Evolutionary conservation across 129 eudicot genomes (phyloP).

Genomic region (Rutidosis leptorrhynchoides): DNA sequence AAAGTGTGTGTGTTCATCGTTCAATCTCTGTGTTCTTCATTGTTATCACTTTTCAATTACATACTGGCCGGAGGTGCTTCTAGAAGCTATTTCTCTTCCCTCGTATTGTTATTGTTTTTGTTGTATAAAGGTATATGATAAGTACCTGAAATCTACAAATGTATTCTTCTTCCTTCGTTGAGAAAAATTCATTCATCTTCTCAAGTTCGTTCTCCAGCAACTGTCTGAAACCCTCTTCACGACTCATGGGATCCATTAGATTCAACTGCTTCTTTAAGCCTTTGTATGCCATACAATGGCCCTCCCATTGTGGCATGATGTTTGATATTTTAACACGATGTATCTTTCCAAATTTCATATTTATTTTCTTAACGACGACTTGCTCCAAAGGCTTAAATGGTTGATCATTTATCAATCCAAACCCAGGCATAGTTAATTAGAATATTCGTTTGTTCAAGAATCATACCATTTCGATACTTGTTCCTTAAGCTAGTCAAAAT

Average conservation of each 20-base stretch:
- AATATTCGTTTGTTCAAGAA: constrained; percentile 24
- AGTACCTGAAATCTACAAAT: constrained; percentile 30
- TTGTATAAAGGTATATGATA: too few species aligned
- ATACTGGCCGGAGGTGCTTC: too few species aligned
- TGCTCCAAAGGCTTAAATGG: constrained; percentile 15
- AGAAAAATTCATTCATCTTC: constrained; percentile 32
- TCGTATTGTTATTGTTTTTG: too few species aligned
- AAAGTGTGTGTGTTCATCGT: too few species aligned
- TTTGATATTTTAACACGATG: constrained; percentile 32
- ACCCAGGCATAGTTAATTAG: constrained; percentile 10
- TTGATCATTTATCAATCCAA: background rate
- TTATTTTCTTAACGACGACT: background rate
- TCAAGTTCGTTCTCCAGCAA: constrained; percentile 36
- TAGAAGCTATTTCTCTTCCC: too few species aligned
- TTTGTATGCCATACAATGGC: constrained; percentile 36
- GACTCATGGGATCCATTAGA: constrained; percentile 21
- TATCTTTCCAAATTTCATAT: constrained; percentile 42
- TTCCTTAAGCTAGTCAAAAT: constrained; percentile 16
- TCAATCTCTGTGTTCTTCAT: too few species aligned
- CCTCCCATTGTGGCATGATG: constrained; percentile 45
- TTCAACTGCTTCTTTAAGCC: constrained; percentile 38
- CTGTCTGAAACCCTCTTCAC: constrained; percentile 33
- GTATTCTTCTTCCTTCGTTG: constrained; percentile 36
- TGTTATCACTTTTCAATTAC: too few species aligned
- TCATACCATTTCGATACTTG: background rate